Conservation (phyloP, 2,329 filamentous ascomycete genomes). For the Claviceps pazoutovae region DNA sequence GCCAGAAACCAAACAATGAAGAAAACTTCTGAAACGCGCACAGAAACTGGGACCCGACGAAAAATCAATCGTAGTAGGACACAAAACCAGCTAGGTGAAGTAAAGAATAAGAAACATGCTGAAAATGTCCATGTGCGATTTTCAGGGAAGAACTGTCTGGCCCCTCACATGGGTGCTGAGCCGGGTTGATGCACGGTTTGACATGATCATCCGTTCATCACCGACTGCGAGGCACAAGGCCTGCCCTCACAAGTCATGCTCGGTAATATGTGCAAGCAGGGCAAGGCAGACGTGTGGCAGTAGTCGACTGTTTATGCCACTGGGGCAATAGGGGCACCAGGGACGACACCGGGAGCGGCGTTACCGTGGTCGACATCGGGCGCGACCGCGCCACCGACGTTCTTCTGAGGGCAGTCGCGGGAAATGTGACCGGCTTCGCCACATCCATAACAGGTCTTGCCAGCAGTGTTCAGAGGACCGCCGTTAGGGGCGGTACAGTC, state of each 20-base stretch:
- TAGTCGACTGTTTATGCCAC: constrained; percentile 19
- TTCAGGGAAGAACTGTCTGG: not conserved
- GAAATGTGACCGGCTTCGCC: constrained; percentile 93
- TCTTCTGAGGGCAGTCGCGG: constrained; percentile 77
- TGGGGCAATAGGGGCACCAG: constrained; percentile 31
- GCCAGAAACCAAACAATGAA: constrained; percentile 11
- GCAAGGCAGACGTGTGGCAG: constrained; percentile 6
- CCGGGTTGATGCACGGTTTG: not conserved
- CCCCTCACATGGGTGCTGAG: not conserved
- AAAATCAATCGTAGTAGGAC: constrained; percentile 4
- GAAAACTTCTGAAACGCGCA: constrained; percentile 13
- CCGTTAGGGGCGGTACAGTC: constrained; percentile 97
- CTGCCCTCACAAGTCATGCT: constrained; percentile 4
- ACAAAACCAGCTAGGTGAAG: not conserved
- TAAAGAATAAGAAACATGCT: not conserved
- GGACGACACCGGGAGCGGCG: constrained; percentile 23
- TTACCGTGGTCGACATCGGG: constrained; percentile 29
- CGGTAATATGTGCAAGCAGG: not conserved
- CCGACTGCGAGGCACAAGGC: not conserved
- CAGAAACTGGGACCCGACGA: constrained; percentile 14
- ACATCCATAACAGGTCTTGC: constrained; percentile 98
- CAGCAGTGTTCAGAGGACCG: constrained; percentile 84
- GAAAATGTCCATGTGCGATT: not conserved
- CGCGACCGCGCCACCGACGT: constrained; percentile 34
- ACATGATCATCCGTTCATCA: not conserved